Evolutionary conservation across 2,329 filamentous ascomycete species (phyloP).

Genomic region (Akanthomyces dipterigenus): DNA sequence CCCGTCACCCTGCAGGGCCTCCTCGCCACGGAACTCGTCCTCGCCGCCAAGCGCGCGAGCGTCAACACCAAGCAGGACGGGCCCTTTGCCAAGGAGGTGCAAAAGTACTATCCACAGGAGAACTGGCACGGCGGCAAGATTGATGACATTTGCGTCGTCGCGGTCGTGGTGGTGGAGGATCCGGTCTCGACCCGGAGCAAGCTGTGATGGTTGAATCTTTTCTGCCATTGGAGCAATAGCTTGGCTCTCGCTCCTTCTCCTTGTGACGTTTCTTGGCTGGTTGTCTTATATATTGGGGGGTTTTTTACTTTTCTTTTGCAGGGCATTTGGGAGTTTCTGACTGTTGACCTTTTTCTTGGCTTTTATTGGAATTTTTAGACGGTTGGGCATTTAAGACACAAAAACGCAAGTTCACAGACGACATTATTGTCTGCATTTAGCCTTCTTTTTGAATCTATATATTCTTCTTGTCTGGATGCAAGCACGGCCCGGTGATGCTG

Average conservation of each 20-base stretch:
- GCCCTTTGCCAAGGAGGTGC: constrained; percentile 91
- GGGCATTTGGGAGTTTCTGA: constrained; percentile 1
- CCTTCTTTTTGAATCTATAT: background rate
- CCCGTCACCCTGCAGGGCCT: constrained; percentile 62
- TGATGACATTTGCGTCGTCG: constrained; percentile 88
- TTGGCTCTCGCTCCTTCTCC: background rate
- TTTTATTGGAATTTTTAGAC: constrained; percentile 7
- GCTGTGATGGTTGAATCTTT: constrained; percentile 18
- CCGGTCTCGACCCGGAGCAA: constrained; percentile 24
- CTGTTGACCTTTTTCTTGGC: background rate
- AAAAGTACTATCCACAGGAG: constrained; percentile 78
- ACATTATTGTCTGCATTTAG: background rate
- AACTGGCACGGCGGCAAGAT: constrained; percentile 88
- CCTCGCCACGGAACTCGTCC: constrained; percentile 71
- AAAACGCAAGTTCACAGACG: background rate
- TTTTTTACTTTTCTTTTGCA: background rate
- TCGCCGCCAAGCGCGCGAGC: constrained; percentile 79
- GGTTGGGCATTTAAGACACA: background rate
- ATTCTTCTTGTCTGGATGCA: background rate
- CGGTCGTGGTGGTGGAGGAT: constrained; percentile 64
- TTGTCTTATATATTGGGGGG: background rate
- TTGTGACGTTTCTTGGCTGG: background rate
- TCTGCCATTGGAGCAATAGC: no score
- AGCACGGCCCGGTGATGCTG: background rate
- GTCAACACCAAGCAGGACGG: constrained; percentile 76